Conservation (phyloP, 768 basidiomycete species). For the Psilocybe subaeruginosa region DNA sequence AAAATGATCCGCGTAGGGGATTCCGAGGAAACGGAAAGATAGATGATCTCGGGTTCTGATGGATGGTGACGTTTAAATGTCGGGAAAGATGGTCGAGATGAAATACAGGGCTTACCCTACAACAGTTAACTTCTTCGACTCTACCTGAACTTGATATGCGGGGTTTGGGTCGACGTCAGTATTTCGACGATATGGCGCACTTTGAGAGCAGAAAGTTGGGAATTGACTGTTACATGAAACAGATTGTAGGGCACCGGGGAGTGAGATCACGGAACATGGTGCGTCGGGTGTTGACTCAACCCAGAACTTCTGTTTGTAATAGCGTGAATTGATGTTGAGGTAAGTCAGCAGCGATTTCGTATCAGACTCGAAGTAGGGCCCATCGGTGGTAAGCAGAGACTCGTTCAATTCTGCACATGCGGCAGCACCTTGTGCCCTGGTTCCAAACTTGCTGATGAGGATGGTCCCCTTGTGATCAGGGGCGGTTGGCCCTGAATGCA, state of each 20-base stretch:
- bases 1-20: conserved; percentile 49
- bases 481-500: conserved; percentile 6
- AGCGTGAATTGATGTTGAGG: neutral
- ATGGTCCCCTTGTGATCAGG: conserved; percentile 12
- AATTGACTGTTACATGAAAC: conserved; percentile 18
- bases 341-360: conserved; percentile 8
- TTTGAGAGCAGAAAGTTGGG: conserved; percentile 31
- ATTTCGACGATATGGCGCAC: conserved; percentile 29
- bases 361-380: conserved; percentile 5
- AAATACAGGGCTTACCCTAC: conserved; percentile 21
- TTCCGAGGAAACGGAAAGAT: conserved; percentile 55
- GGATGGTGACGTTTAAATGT: neutral
- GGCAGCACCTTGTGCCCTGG: conserved; percentile 2
- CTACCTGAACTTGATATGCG: conserved; percentile 28
- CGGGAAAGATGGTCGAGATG: neutral
- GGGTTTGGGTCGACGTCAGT: conserved; percentile 25
- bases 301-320: conserved; percentile 9
- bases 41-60: conserved; percentile 46
- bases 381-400: conserved; percentile 2
- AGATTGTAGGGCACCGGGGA: neutral
- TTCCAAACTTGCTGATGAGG: conserved; percentile 1
- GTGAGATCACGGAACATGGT: conserved; percentile 4
- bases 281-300: conserved; percentile 1
- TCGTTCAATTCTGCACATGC: conserved; percentile 7
- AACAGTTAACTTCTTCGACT: conserved; percentile 26